Base-by-base conservation (phyloP, 768 basidiomycete species). In the Hemileccinum rubropunctum region DNA sequence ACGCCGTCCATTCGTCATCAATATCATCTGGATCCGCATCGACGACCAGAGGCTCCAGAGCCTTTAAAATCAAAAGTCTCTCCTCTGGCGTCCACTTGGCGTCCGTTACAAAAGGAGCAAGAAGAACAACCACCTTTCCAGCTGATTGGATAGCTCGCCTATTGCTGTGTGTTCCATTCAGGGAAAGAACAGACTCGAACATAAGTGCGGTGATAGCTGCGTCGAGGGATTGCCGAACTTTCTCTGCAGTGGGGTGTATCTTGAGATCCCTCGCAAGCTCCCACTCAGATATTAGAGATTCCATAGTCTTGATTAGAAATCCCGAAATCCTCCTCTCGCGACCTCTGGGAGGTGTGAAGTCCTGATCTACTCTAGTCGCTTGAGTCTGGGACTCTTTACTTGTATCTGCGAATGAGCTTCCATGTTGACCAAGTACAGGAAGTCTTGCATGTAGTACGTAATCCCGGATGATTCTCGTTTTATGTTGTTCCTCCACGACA, bases 371-470 rank as follows among this genome's bases (percentile, higher is more conserved):
- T 40, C 61, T 38, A 26, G 23, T 52, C 18, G 21, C 30, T 28
- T 48, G 34, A 11, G 57, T 28, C 21, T 50, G 11, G 26, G 57
- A 47, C 17, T 52, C 58, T 33, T 45, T 13, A 9, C 11, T 35
- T 37, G 43, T 15, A 41, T 42, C 46, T 3, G 26, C 27, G 20
- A 48, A 56, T 15, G 53, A 30, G n/a, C 18, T 53, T 39, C 28
- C 54, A 38, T 40, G 27, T 21, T 53, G 52, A 18, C 34, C 43
- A 57, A 78, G 72, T 2, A 63, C 45, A 0, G 86, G 85, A 18
- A 94, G 70, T 41, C 64, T 73, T n/a, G 86, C 85, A 48, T 78
- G 63, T 2, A 95, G 71, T 11, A 91, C 58, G 63, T 82, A 95
- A 53, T 88, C 80, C 12, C 83, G 81, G 48, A 95, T 83, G 23